Evolutionary conservation across 805 yeast genomes (phyloP).

Genomic region (Suhomyces emberorum): DNA sequence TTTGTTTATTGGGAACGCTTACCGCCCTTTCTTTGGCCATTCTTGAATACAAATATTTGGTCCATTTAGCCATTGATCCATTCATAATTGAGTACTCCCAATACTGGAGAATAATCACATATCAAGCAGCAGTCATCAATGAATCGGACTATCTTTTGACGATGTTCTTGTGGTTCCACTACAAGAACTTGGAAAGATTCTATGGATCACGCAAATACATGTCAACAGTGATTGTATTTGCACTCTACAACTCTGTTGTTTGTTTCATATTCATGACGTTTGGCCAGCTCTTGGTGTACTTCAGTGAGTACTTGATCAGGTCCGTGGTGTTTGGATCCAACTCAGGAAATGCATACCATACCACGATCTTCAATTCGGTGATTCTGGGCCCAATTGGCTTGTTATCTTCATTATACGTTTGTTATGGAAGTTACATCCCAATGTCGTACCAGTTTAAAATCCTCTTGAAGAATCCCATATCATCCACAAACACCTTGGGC

Average conservation of each 20-base stretch:
- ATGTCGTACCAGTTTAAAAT: slow-evolving; percentile 34
- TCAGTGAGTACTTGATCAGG: slow-evolving; percentile 5
- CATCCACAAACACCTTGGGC: slow-evolving; percentile 1
- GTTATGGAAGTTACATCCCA: slow-evolving; percentile 34
- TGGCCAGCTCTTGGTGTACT: slow-evolving; percentile 33
- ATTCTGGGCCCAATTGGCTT: slow-evolving; percentile 41
- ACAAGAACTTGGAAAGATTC: slow-evolving; percentile 54
- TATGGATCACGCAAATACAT: slow-evolving; percentile 55
- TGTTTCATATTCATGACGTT: slow-evolving; percentile 38
- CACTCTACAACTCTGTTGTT: slow-evolving; percentile 45
- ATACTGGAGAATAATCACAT: slow-evolving; percentile 51
- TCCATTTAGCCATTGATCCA: slow-evolving; percentile 48
- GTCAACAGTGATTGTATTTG: slow-evolving; percentile 42
- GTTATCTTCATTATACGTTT: slow-evolving; percentile 36
- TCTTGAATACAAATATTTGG: slow-evolving; percentile 42
- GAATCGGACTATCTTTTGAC: slow-evolving; percentile 55
- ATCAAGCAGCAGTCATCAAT: slow-evolving; percentile 53
- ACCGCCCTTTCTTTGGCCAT: slow-evolving; percentile 43
- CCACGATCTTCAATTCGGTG: slow-evolving; percentile 32
- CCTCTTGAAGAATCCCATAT: slow-evolving; percentile 20
- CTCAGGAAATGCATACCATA: slow-evolving; percentile 13
- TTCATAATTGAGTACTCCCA: slow-evolving; percentile 53
- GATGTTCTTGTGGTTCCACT: slow-evolving; percentile 46
- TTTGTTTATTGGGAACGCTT: slow-evolving; percentile 33
- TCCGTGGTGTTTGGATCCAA: slow-evolving; percentile 1